These are phyloP conservation scores for Eucalyptus victrix DNA, from an alignment of 345 rosid genomes.

Conservation along the genomic window DNA sequence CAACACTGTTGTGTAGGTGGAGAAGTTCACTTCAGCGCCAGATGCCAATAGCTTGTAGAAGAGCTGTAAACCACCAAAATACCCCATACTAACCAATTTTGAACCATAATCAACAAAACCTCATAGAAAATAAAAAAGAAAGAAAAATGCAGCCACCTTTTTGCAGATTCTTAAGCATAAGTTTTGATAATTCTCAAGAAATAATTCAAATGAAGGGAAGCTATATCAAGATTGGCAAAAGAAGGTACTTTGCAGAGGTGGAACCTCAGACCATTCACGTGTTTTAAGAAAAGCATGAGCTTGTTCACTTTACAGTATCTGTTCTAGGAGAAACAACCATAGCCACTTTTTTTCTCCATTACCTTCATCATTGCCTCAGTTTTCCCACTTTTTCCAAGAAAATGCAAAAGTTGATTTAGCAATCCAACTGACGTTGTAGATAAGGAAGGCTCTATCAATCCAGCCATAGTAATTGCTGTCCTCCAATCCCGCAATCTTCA, in stretches of 20 bases:
- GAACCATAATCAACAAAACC: background rate
- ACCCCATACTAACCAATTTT: background rate
- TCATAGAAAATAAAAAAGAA: background rate
- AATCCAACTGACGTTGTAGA: constrained; percentile 50
- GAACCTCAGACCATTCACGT: background rate
- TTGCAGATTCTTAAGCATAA: background rate
- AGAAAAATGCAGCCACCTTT: background rate
- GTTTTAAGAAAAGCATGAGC: background rate
- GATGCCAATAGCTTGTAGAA: constrained; percentile 61
- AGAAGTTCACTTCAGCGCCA: constrained; percentile 45
- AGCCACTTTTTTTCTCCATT: background rate
- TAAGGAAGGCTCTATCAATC: constrained; percentile 64
- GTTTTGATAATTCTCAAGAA: background rate
- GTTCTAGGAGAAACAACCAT: background rate
- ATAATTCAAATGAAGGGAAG: background rate
- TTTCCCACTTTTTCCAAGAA: constrained; percentile 80
- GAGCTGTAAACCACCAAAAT: constrained; percentile 22
- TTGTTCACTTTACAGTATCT: background rate
- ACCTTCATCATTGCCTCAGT: constrained; percentile 82
- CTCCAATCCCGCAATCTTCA: constrained; percentile 78
- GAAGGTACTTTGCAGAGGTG: background rate
- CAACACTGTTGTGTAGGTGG: constrained; percentile 51
- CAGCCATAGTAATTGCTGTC: constrained; percentile 29
- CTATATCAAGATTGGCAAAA: background rate
- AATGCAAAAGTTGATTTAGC: constrained; percentile 65